Evolutionary conservation across 805 yeast genomes (phyloP).

Genomic region (Cyberlindnera mycetangii): DNA sequence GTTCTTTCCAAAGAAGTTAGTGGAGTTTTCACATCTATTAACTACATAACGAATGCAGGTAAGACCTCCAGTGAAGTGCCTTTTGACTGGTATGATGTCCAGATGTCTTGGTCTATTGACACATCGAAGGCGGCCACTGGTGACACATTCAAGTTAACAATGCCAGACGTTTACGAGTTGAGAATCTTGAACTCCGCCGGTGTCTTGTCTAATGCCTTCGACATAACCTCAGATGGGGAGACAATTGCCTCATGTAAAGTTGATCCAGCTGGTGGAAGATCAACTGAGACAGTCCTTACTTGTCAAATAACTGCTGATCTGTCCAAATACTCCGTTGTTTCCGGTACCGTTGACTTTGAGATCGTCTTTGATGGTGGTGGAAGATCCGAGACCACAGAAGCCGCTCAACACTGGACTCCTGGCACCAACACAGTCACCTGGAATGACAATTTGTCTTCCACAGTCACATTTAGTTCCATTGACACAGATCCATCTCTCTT

Average conservation of each 20-base stretch:
- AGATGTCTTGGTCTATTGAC: constrained; percentile 9
- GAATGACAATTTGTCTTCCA: constrained; percentile 10
- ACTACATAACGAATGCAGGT: constrained; percentile 6
- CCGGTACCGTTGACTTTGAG: constrained; percentile 10
- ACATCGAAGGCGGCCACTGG: constrained; percentile 11
- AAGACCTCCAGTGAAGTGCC: constrained; percentile 2
- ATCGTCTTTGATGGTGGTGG: constrained; percentile 17
- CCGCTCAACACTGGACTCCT: constrained; percentile 13
- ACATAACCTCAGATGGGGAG: constrained; percentile 6
- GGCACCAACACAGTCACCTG: constrained; percentile 18
- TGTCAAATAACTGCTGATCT: constrained; percentile 13
- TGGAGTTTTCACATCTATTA: constrained; percentile 10
- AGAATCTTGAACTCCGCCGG: constrained; percentile 8
- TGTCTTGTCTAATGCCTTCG: constrained; percentile 7
- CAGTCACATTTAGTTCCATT: constrained; percentile 1
- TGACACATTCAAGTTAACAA: constrained; percentile 14
- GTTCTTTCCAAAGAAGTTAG: no score
- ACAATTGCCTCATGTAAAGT: constrained; percentile 15
- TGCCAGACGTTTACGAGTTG: constrained; percentile 17
- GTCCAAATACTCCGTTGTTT: neutral
- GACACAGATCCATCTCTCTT: neutral
- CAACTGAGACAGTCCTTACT: constrained; percentile 2
- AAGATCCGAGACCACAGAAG: constrained; percentile 3
- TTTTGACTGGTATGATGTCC: constrained; percentile 11
- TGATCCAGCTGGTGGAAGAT: constrained; percentile 13